A percentile compares a stretch with the other conserved stretches of the same genome.
Conservation (phyloP, 306 rosid genomes). For the Glycine soja region DNA sequence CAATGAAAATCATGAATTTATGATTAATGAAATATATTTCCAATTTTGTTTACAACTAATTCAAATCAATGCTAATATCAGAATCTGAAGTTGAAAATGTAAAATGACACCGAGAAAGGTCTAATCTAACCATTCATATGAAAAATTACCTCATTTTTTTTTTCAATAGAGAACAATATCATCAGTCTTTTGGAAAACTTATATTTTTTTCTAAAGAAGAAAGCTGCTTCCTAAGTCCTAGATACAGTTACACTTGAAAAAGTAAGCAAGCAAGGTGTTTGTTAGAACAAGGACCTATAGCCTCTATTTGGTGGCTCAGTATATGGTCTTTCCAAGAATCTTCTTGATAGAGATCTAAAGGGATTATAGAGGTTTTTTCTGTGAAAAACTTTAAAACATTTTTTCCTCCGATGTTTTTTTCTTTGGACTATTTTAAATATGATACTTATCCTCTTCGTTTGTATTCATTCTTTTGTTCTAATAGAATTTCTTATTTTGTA, state of each 20-base stretch:
- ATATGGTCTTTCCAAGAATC: slow-evolving; percentile 5
- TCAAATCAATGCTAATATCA: slow-evolving; percentile 16
- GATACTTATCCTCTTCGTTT: neutral
- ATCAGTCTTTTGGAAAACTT: too few relatives aligned
- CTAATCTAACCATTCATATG: slow-evolving; percentile 2
- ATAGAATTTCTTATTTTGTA: slow-evolving; percentile 15
- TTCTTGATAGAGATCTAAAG: slow-evolving; percentile 12
- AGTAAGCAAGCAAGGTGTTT: slow-evolving; percentile 18
- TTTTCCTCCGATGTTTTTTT: neutral
- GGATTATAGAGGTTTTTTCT: neutral
- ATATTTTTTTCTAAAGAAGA: slow-evolving; percentile 1
- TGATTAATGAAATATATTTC: neutral
- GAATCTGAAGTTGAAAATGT: slow-evolving; percentile 25
- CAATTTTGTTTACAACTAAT: slow-evolving; percentile 15
- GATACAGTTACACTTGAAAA: neutral
- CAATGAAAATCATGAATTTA: neutral
- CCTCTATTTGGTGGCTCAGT: neutral
- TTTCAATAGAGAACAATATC: too few relatives aligned
- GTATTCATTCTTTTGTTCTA: slow-evolving; percentile 5
- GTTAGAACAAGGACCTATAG: neutral
- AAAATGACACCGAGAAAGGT: neutral
- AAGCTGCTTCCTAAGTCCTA: slow-evolving; percentile 12
- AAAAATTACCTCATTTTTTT: neutral
- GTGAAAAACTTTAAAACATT: neutral
- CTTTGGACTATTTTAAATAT: too few relatives aligned